Percentiles rank a stretch among this genome's conserved stretches.
Evolutionary conservation across 805 yeast species (phyloP).

Genomic region (Zygoascus ofunaensis): DNA sequence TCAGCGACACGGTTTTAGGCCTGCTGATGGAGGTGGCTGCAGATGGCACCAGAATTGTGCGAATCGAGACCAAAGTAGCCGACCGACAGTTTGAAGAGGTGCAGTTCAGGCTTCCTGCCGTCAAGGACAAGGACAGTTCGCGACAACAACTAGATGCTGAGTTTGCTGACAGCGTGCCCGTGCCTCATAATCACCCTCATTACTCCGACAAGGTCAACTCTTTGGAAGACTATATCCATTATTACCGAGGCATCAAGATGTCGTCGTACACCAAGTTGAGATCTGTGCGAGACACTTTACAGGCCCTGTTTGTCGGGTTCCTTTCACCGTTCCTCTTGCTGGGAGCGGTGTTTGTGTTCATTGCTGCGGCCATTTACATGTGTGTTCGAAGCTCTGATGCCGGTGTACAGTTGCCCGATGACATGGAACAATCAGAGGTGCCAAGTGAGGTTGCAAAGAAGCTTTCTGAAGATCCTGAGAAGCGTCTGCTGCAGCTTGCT

Average conservation of each 20-base stretch:
- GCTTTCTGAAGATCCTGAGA: no score
- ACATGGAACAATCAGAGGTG: no score
- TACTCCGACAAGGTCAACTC: not conserved
- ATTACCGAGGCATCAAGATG: slow-evolving; percentile 16
- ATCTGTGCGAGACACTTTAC: slow-evolving; percentile 12
- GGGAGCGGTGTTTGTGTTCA: slow-evolving; percentile 10
- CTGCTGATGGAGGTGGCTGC: slow-evolving; percentile 5
- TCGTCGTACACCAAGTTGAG: slow-evolving; percentile 10
- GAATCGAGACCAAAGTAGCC: slow-evolving; percentile 1
- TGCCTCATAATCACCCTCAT: not conserved
- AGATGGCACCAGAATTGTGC: slow-evolving; percentile 1
- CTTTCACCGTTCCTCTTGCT: slow-evolving; percentile 19
- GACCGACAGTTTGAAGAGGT: not conserved
- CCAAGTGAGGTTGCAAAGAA: no score
- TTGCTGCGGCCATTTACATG: slow-evolving; percentile 11
- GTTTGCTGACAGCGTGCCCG: not conserved
- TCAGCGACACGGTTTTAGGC: not conserved
- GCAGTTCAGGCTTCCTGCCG: not conserved
- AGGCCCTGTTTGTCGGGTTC: slow-evolving; percentile 15
- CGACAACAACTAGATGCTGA: not conserved
- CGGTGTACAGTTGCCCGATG: not conserved
- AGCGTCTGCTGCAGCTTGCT: no score
- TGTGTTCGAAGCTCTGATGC: slow-evolving; percentile 1
- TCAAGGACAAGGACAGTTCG: no score
- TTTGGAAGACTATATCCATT: slow-evolving; percentile 14